Base-by-base conservation (phyloP, 2,329 filamentous ascomycete genomes). In the Waltergamsia citrina region DNA sequence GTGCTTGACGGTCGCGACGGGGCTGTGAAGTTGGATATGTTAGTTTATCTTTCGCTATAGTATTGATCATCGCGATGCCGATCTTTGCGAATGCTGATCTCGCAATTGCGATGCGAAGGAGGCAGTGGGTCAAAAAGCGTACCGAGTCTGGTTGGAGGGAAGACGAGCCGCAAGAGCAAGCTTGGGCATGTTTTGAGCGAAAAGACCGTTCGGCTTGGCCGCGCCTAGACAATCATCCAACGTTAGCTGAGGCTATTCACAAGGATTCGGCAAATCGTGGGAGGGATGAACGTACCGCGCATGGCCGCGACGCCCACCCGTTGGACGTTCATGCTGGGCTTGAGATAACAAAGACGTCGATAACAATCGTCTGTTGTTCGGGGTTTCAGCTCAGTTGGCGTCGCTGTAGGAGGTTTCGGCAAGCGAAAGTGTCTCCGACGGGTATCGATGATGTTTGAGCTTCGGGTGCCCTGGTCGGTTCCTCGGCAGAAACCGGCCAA, bases 291-390 rank as follows among this genome's bases (percentile, higher is more conserved):
- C 64, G 48, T 54, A 75, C 72, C 67, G 69, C 71, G 66, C 54
- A 75, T 57, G 54, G 71, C 71, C 59, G 67, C 65, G 45, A 74
- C 52, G 55, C 71, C 72, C 50, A 73, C 63, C 60, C 71, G 60
- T 49, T 71, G 68, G 50, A 68, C 63, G 53, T 65, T 69, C 72
- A 78, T 78, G 28, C 45, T 57, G 50, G 43, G 21, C 16, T 7
- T 17, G 22, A n/a, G 14, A 10, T 7, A 18, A 19, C 24, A 32
- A 20, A 26, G 21, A 29, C n/a, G 35, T 24, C 24, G 24, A n/a
- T 18, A 12, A 27, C n/a, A 25, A 21, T 24, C 15, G 26, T 7
- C 7, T 17, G 11, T 30, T 19, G 38, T 45, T 14, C 38, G 33
- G 38, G 39, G 40, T 36, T 15, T 29, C 16, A 22, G 10, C 14